phyloP scores from a whole-genome alignment of 106 monocot genomes.

The Narthecium ossifragum region DNA sequence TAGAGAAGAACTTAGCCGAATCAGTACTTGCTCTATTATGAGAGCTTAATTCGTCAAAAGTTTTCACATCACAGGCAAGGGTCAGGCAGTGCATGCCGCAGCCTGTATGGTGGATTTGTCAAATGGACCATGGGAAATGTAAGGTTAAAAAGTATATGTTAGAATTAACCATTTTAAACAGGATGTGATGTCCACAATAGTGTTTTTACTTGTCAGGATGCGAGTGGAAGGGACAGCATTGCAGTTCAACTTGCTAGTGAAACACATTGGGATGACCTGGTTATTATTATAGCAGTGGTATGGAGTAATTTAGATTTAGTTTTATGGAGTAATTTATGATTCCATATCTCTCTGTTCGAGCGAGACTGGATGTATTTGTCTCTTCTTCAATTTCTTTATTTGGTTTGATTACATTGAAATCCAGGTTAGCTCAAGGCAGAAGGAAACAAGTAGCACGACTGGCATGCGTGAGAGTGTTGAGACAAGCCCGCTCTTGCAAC shows the following conservation, averaged over 20 bases:
- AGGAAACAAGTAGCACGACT: slow-evolving; percentile 92
- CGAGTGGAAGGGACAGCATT: slow-evolving; percentile 71
- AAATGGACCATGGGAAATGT: slow-evolving; percentile 98
- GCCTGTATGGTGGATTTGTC: slow-evolving; percentile 93
- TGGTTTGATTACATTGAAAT: neutral
- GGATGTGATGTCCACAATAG: neutral
- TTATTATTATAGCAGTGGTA: slow-evolving; percentile 96
- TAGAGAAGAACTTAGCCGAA: too few species aligned
- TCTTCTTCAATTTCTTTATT: neutral
- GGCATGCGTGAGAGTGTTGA: slow-evolving; percentile 97
- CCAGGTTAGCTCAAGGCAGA: slow-evolving; percentile 94
- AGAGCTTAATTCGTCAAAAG: too few species aligned
- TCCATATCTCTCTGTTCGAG: neutral
- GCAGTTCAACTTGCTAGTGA: slow-evolving; percentile 82
- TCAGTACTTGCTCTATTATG: too few species aligned
- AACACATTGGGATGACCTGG: slow-evolving; percentile 81
- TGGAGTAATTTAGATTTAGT: too few species aligned
- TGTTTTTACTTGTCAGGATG: slow-evolving; percentile 54
- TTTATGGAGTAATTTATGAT: too few species aligned
- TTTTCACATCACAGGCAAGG: slow-evolving; percentile 74
- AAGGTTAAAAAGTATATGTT: slow-evolving; percentile 10
- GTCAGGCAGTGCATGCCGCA: slow-evolving; percentile 97
- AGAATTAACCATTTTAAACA: neutral
- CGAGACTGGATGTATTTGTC: too few species aligned
- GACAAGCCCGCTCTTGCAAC: slow-evolving; percentile 73